A percentile compares a stretch with the other conserved stretches of the same genome.
These are phyloP conservation scores for Zygoascus bituminiphila DNA, from an alignment of 805 yeast species.

Conservation along the genomic window DNA sequence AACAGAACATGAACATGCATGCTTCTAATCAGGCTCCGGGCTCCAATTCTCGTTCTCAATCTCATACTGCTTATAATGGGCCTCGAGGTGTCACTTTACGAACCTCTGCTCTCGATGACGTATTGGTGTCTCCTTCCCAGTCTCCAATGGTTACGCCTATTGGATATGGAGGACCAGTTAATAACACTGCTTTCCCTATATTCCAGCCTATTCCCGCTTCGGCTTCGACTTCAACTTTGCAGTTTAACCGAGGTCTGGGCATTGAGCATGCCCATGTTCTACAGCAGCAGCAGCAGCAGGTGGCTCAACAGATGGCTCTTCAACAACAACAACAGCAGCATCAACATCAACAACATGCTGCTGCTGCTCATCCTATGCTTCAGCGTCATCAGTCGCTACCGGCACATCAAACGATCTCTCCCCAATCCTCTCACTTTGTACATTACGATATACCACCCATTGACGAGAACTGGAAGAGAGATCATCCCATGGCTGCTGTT, in stretches of 20 bases:
- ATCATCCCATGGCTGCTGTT: neutral
- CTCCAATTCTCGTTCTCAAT: neutral
- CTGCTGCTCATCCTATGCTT: neutral
- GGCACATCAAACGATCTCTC: neutral
- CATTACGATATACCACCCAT: neutral
- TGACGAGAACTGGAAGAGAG: neutral
- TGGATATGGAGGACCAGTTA: neutral
- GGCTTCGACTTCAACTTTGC: neutral
- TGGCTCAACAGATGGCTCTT: neutral
- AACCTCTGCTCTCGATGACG: neutral
- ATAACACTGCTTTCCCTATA: neutral
- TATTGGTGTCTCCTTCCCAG: neutral
- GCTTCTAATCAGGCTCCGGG: neutral
- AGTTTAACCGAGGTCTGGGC: neutral
- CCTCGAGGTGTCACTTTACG: neutral
- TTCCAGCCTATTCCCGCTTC: neutral
- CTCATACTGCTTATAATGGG: neutral
- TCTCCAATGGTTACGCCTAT: neutral
- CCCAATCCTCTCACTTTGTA: neutral
- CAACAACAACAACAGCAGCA: neutral
- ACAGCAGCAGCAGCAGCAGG: neutral
- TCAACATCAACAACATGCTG: neutral
- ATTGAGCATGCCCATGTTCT: conserved; percentile 1
- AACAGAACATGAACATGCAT: no score
- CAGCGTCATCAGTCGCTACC: conserved; percentile 1